Percentiles rank a stretch among this genome's conserved stretches.
These are phyloP conservation scores for Triticum monococcum DNA, from an alignment of 176 grass and related monocot genomes.

Conservation along the genomic window DNA sequence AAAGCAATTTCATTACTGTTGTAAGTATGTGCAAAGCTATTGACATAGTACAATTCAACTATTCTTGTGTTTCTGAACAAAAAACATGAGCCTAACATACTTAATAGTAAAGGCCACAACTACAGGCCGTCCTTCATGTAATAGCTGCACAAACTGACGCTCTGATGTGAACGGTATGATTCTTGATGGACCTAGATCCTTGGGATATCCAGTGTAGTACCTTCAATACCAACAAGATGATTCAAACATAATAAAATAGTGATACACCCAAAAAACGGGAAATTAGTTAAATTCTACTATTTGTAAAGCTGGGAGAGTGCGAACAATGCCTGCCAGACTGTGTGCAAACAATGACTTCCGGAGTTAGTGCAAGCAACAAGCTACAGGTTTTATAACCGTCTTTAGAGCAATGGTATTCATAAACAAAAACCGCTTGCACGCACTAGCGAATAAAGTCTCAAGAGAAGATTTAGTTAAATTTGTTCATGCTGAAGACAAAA, in stretches of 20 bases:
- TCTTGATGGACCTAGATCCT: slow-evolving; percentile 75
- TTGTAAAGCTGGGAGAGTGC: neutral
- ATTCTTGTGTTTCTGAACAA: slow-evolving; percentile 15
- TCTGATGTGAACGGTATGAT: slow-evolving; percentile 89
- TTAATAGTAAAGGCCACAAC: slow-evolving; percentile 93
- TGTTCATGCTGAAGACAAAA: neutral
- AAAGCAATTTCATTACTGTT: slow-evolving; percentile 24
- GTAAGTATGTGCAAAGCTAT: neutral
- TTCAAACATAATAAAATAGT: neutral
- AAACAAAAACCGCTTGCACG: neutral
- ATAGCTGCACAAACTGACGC: slow-evolving; percentile 76
- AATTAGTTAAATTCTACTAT: neutral
- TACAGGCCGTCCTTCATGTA: slow-evolving; percentile 83
- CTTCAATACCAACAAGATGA: slow-evolving; percentile 40
- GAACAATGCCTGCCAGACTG: neutral
- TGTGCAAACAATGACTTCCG: neutral
- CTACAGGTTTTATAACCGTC: neutral
- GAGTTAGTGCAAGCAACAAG: neutral
- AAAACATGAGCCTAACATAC: slow-evolving; percentile 35
- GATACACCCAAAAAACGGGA: neutral
- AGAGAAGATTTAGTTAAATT: neutral
- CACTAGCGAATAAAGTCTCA: neutral
- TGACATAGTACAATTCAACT: neutral
- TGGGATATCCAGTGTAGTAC: slow-evolving; percentile 96
- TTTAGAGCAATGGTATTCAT: neutral